phyloP scores from a whole-genome alignment of 2,329 filamentous ascomycete genomes.

The Aspergillus sp. region DNA sequence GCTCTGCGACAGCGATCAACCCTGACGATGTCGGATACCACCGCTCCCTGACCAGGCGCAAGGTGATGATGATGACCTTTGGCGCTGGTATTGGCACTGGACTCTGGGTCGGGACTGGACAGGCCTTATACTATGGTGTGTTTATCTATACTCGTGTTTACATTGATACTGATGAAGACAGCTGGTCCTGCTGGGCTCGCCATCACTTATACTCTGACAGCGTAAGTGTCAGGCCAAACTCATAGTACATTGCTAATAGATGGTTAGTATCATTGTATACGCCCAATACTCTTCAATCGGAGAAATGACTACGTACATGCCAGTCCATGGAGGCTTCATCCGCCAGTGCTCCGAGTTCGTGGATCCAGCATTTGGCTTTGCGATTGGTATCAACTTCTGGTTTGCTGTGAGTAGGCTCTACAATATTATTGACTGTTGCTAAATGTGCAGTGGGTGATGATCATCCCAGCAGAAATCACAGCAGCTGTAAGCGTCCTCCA shows the following conservation, averaged over 20 bases:
- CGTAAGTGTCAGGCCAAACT: constrained; percentile 15
- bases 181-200: constrained; percentile 35
- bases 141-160: constrained; percentile 1
- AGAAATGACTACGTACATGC: constrained; percentile 34
- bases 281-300: constrained; percentile 32
- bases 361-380: constrained; percentile 36
- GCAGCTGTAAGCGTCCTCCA: constrained; percentile 33
- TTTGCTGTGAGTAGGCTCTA: constrained; percentile 20
- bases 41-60: constrained; percentile 30
- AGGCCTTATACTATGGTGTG: constrained; percentile 30
- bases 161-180: constrained; percentile 3
- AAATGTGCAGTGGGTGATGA: constrained; percentile 2
- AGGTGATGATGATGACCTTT: constrained; percentile 43
- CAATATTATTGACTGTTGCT: neutral
- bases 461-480: constrained; percentile 34
- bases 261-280: constrained; percentile 31
- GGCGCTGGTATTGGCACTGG: constrained; percentile 38
- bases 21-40: constrained; percentile 28
- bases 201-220: constrained; percentile 34
- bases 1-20: neutral
- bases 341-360: constrained; percentile 27
- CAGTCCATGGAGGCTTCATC: constrained; percentile 36
- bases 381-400: constrained; percentile 37
- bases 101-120: constrained; percentile 39
- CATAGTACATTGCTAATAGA: neutral